Base-by-base conservation (phyloP, 306 rosid genomes). In the Arachis hypogaea region DNA sequence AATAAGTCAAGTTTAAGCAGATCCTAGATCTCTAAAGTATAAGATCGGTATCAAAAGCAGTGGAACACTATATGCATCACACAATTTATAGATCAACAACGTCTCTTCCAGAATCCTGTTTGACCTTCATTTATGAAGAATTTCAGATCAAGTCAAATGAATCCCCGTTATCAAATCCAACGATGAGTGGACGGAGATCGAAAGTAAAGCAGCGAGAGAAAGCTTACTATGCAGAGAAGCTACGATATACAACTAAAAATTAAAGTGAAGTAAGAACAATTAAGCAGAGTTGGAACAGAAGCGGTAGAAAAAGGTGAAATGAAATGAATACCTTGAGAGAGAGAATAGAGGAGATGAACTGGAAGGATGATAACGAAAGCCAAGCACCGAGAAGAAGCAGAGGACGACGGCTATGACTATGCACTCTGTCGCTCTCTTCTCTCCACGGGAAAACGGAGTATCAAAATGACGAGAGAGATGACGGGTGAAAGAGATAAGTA, bases 41-140 rank as follows among this genome's bases (percentile, higher is more conserved):
- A 38, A 59, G 50, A 78, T 28, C 74, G n/a, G 50, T 65, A 57
- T 38, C 66, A 56, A 46, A 66, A 1, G 80, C 0, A 71, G 4
- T 11, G 47, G 7, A 11, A 68, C 28, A 12, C 9, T 22, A 41
- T 1, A 50, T 10, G 75, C 63, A 72, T 56, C 68, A 33, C 41
- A 14, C 54, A 60, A 72, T 60, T 28, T n/a, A 50, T 59, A 89
- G 88, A 89, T 89, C 91, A 59, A 62, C 16, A 7, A 75, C 49
- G 66, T 7, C 10, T 28, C 44, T 40, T 7, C 41, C 55, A 29
- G 16, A 77, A 76, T 83, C 79, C 33, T 75, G 72, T 47, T 66
- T 47, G 29, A 51, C 40, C 40, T 57, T 30, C 18, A 60, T 51
- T 55, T 10, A 49, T 5, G 52, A 12, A 33, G 38, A 2, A 33